Evolutionary conservation across 1,139 yeast species (phyloP), one percentile per base, ranked within the genome.

Genomic region (Saccharomyces uvarum): DNA sequence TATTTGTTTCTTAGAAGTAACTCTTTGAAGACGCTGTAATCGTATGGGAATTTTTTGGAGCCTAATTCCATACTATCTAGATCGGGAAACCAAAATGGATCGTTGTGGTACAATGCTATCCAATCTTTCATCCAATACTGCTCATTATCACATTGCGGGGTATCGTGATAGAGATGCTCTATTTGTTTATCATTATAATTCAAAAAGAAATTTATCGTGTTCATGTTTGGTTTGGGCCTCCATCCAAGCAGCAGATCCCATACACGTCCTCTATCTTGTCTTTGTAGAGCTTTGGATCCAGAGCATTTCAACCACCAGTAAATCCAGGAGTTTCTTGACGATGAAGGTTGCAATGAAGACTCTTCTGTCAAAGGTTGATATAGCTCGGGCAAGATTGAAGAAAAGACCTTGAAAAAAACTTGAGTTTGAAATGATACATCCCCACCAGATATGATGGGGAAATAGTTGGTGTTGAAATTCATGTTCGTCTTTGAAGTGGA

Each of bases 221-320:
- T 62, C 59, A 61, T 59, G 50, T 59, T 59, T 14, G 71, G 72
- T 49, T 67, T 63, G 1, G 78, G 74, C 63, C 95, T 78, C 84
- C 93, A 89, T 2, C 97, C 96, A 41, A 91, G 70, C 54, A 90
- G 71, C 62, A 83, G 73, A 73, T 91, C 98, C 97, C 97, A 91
- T 16, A 89, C 77, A 58, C 97, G 77, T 3, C 95, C 97, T 54
- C 97, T 73, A 70, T 89, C 97, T 59, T 78, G 77, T 58, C 85
- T 78, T 53, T 91, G 85, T 82, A 95, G 84, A 7, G 86, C 91
- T 70, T 88, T 87, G 11, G 95, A 81, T n/a, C 97, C 97, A 65
- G 88, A 81, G 77, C 88, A 90, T 66, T 90, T 88, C 60, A 90
- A 75, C 97, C 97, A 91, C 96, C 97, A 91, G 42, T 88, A 78